Evolutionary conservation across 768 basidiomycete genomes (phyloP).

Genomic region (Pleurotus tuoliensis): DNA sequence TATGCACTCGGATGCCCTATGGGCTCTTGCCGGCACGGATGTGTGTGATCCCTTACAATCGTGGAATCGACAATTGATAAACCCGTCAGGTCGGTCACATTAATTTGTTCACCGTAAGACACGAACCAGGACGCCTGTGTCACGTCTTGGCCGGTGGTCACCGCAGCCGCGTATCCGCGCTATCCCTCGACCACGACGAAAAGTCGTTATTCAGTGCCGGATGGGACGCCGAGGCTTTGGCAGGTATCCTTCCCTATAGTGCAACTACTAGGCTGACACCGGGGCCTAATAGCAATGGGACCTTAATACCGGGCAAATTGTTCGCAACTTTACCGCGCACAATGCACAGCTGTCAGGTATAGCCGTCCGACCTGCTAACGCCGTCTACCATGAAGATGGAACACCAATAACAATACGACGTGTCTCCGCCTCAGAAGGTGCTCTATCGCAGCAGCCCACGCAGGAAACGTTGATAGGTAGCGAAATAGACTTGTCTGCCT

Average conservation of each 20-base stretch:
- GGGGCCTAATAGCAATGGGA: slow-evolving; percentile 83
- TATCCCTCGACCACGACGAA: slow-evolving; percentile 78
- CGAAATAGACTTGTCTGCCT: slow-evolving; percentile 6
- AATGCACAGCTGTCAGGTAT: slow-evolving; percentile 82
- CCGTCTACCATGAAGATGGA: slow-evolving; percentile 27
- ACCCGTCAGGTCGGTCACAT: slow-evolving; percentile 73
- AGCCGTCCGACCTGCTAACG: slow-evolving; percentile 63
- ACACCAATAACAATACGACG: slow-evolving; percentile 11
- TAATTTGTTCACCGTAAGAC: slow-evolving; percentile 89
- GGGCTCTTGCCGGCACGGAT: slow-evolving; percentile 85
- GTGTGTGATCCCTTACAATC: slow-evolving; percentile 38
- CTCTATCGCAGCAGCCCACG: background rate
- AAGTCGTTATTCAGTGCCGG: slow-evolving; percentile 86
- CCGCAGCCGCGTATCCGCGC: slow-evolving; percentile 78
- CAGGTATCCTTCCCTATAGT: slow-evolving; percentile 34
- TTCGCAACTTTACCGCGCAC: slow-evolving; percentile 76
- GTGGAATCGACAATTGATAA: too few relatives aligned
- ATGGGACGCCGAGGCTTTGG: slow-evolving; percentile 90
- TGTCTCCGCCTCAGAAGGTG: background rate
- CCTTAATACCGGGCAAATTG: slow-evolving; percentile 81
- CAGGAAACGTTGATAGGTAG: slow-evolving; percentile 15
- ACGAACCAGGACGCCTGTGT: slow-evolving; percentile 79
- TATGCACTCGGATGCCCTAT: slow-evolving; percentile 91
- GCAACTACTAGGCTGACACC: slow-evolving; percentile 11
- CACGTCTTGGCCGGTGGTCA: slow-evolving; percentile 70